Base-by-base conservation (phyloP, 164 flowering plant genomes). In the Santalum album region DNA sequence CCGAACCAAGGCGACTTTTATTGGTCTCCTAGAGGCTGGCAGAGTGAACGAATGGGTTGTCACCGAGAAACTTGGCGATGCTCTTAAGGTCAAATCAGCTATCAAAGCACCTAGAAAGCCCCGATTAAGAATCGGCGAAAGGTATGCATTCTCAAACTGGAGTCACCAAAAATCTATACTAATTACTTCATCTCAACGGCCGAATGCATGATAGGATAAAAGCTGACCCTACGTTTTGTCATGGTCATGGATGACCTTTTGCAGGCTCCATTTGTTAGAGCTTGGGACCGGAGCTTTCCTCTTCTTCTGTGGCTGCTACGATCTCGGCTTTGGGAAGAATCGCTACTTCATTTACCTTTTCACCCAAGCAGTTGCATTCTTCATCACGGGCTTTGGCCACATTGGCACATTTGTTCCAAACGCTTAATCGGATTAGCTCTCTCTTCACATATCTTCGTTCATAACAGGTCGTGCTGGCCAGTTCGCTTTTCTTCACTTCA, bases 361-460 rank as follows among this genome's bases (percentile, higher is more conserved):
- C 53, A 51, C 66, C 12, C 97, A 89, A 69, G 71, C 95, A 11
- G 45, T 74, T 0, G 81, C 97, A 53, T 89, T 86, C 81, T 79
- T 86, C 66, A 58, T 82, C 34, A 47, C 57, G 50, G 97, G 95
- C 12, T 79, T 86, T 36, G 95, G 92, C 14, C 81, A 82, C 44
- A 60, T 89, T 21, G 97, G 97, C 59, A 86, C 87, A n/a, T 53
- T 79, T 44, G 76, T 84, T 25, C 87, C 91, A 51, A 58, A 55
- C 62, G 67, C 82, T 27, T 79, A 70, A 39, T 16, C 19, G 50
- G 16, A 23, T 38, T 9, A 56, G 38, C 7, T 55, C 16, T 55
- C 42, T 34, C 1, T 5, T 43, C 40, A 3, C 18, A 20, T 12
- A 12, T 12, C 3, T 10, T 23, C 34, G 12, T 23, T 14, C 26